Evolutionary conservation across 768 basidiomycete genomes (phyloP).

Genomic region (Nevesoporus exiguus): DNA sequence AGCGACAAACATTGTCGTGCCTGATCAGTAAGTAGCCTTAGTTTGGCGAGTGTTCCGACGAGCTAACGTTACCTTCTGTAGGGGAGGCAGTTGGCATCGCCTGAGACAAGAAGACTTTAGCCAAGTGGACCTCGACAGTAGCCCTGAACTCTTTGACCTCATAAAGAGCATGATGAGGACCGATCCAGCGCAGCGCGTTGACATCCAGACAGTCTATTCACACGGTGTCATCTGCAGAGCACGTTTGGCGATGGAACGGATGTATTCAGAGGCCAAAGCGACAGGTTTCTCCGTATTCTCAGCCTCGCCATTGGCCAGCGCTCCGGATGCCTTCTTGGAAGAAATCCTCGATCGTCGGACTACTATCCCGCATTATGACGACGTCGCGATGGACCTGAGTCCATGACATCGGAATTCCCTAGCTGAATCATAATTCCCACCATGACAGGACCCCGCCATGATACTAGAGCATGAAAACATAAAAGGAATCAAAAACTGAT

Average conservation of each 20-base stretch:
- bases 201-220: constrained; percentile 50
- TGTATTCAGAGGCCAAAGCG: constrained; percentile 35
- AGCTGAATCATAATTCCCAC: background rate
- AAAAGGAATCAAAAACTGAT: constrained; percentile 6
- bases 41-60: constrained; percentile 5
- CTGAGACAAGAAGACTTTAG: constrained; percentile 89
- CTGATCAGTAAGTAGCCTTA: constrained; percentile 76
- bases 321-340: constrained; percentile 59
- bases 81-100: constrained; percentile 93
- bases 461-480: constrained; percentile 5
- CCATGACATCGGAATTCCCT: constrained; percentile 22
- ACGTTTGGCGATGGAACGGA: constrained; percentile 58
- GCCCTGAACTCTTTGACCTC: constrained; percentile 61
- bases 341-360: constrained; percentile 47
- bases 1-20: constrained; percentile 93
- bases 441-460: constrained; percentile 3
- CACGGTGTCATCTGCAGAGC: constrained; percentile 66
- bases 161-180: constrained; percentile 77
- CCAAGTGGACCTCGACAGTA: constrained; percentile 70
- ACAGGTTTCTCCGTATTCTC: constrained; percentile 43
- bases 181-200: constrained; percentile 57
- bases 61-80: constrained; percentile 33
- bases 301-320: constrained; percentile 63
- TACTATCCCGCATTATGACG: constrained; percentile 7
- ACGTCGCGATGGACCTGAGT: constrained; percentile 40